Percentiles rank a stretch among this genome's conserved stretches.
Evolutionary conservation across 345 rosid species (phyloP).

Genomic region (Brassica incana): DNA sequence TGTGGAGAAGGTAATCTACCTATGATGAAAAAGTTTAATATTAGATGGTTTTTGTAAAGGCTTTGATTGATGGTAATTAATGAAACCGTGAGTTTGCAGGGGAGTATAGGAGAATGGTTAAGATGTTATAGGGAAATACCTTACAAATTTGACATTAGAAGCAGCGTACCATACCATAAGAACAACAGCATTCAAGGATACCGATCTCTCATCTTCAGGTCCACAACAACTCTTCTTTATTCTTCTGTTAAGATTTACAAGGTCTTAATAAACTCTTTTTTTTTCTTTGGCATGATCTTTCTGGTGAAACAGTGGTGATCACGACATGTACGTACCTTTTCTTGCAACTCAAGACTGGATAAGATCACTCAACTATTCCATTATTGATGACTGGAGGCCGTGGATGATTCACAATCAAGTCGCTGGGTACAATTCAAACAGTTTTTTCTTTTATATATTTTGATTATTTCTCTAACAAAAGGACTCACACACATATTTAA

Average conservation of each 20-base stretch:
- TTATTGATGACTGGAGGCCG: slow-evolving; percentile 55
- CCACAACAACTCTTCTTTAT: neutral
- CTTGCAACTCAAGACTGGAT: slow-evolving; percentile 63
- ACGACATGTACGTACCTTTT: slow-evolving; percentile 49
- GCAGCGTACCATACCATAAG: slow-evolving; percentile 22
- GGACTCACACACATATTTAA: neutral
- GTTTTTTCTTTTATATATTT: neutral
- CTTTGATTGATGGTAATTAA: neutral
- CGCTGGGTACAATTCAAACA: slow-evolving; percentile 27
- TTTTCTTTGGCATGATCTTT: slow-evolving; percentile 26
- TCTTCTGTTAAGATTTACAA: neutral
- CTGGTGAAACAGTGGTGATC: slow-evolving; percentile 53
- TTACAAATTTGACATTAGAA: neutral
- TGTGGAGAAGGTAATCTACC: slow-evolving; percentile 1
- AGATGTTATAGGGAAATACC: neutral
- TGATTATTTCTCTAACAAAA: neutral
- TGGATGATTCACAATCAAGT: slow-evolving; percentile 53
- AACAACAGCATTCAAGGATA: slow-evolving; percentile 20
- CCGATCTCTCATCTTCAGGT: slow-evolving; percentile 21
- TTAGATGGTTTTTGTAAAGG: neutral
- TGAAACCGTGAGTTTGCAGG: slow-evolving; percentile 4
- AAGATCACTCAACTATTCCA: slow-evolving; percentile 50
- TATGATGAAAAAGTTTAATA: neutral
- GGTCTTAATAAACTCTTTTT: neutral
- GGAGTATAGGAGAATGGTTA: neutral